Evolutionary conservation across 306 rosid species (phyloP), one percentile per base, ranked within the genome.

Genomic region (Senna tora): DNA sequence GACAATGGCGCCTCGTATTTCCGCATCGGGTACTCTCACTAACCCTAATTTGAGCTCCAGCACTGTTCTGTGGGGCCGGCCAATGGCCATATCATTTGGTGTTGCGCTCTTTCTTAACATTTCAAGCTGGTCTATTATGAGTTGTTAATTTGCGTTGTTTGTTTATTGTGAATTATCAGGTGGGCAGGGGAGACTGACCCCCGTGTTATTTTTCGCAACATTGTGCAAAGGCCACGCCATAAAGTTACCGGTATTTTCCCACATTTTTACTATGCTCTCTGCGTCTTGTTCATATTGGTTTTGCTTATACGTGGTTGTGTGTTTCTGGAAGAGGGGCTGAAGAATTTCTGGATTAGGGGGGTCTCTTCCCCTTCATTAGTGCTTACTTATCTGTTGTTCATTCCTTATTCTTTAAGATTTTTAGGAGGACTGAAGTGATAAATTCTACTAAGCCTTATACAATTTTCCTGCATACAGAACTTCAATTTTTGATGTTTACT

Each of bases 181-280:
- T 91, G 99, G 99, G 97, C 97, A 0, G 97, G 99, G 34, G 99
- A 91, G 87, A 49, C 86, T 59, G 87, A 94, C 22, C 99, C 99
- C 42, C 99, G 99, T 64, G 88, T 94, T 82, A 62, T 89, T 77
- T 94, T 94, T 82, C 97, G 99, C 70, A 94, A 91, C 91, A 94
- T 94, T 88, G 99, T 94, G 61, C 99, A 91, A 86, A 79, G 99
- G 75, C 99, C 96, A 30, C 99, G 99, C 72, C 99, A 89, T 82
- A 89, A 94, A 85, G 34, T 90, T 75, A 94, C 97, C 1, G 97
- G 94, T 86, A 79, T 41, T 11, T 54, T 42, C 16, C 56, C 43
- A 33, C 9, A 10, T 13, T 28, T 45, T 56, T 65, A 32, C 61
- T 43, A 2, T 11, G 5, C 47, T 14, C 8, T 28, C 25, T 33